phyloP scores from a whole-genome alignment of 163 green algal species.

The Scenedesmus sp. region DNA sequence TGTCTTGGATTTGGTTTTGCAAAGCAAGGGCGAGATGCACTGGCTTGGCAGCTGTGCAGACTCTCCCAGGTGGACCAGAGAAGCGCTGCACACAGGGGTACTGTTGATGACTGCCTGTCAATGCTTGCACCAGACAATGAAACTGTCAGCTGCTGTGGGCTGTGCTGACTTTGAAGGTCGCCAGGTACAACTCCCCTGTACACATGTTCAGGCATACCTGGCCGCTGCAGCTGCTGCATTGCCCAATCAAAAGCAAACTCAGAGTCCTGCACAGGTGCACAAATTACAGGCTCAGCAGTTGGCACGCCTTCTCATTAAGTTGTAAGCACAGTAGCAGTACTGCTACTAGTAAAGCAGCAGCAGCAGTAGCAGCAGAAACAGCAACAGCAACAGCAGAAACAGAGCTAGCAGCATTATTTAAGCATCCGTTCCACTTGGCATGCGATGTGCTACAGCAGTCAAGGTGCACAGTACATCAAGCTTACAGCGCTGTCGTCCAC shows the following conservation, averaged over 20 bases:
- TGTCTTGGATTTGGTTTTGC: too few relatives aligned
- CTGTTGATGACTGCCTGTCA: too few relatives aligned
- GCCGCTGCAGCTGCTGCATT: not conserved
- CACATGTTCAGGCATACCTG: not conserved
- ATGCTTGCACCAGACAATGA: too few relatives aligned
- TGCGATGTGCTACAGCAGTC: not conserved
- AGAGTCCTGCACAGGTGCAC: constrained; percentile 11
- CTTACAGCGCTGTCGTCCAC: constrained; percentile 32
- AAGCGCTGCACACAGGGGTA: too few relatives aligned
- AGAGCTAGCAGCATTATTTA: not conserved
- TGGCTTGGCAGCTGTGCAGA: too few relatives aligned
- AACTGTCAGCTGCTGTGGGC: not conserved
- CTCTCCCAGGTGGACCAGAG: too few relatives aligned
- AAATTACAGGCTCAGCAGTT: not conserved
- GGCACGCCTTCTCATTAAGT: not conserved
- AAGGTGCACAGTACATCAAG: not conserved
- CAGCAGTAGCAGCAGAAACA: not conserved
- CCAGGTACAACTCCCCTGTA: not conserved
- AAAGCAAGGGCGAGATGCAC: too few relatives aligned
- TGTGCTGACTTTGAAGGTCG: not conserved
- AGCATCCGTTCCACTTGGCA: not conserved
- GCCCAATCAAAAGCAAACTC: constrained; percentile 33
- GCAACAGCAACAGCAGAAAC: not conserved
- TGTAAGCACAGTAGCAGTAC: too few relatives aligned
- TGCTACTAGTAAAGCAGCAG: not conserved